Percentiles rank a stretch among this genome's conserved stretches.
These are phyloP conservation scores for Wickerhamomyces ciferrii DNA, from an alignment of 805 yeast species.

Conservation along the genomic window DNA sequence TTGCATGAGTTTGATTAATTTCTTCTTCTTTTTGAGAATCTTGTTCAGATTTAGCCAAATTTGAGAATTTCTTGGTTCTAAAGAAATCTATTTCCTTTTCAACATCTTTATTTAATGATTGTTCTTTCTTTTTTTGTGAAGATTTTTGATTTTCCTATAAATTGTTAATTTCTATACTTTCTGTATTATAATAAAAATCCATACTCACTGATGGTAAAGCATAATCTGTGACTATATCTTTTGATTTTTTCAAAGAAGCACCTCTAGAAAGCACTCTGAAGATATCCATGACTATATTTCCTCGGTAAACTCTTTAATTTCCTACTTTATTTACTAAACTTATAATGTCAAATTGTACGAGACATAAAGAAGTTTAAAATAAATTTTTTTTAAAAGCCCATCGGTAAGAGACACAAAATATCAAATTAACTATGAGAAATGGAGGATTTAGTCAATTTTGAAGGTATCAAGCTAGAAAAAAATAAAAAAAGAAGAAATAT, in stretches of 20 bases:
- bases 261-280: conserved; percentile 84
- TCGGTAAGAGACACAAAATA: neutral
- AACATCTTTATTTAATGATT: conserved; percentile 41
- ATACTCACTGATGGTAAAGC: conserved; percentile 23
- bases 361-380: neutral
- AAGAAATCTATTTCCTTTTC: conserved; percentile 83
- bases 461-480: too few species aligned
- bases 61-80: conserved; percentile 41
- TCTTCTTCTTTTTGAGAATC: conserved; percentile 19
- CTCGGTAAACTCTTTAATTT: neutral
- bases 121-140: conserved; percentile 28
- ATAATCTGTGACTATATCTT: conserved; percentile 19
- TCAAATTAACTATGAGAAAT: too few species aligned
- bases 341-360: too few species aligned
- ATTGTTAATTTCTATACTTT: conserved; percentile 8
- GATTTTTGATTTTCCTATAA: conserved; percentile 14
- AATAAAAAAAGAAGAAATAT: too few species aligned
- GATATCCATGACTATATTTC: conserved; percentile 61
- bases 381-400: neutral
- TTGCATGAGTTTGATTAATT: conserved; percentile 19
- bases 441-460: too few species aligned
- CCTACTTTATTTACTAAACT: too few species aligned
- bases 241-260: conserved; percentile 65
- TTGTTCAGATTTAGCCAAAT: conserved; percentile 21
- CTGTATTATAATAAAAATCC: conserved; percentile 5